A percentile compares a stretch with the other conserved stretches of the same genome.
Evolutionary conservation across 2,329 filamentous ascomycete genomes (phyloP).

Genomic region (Passalora sequoiae): DNA sequence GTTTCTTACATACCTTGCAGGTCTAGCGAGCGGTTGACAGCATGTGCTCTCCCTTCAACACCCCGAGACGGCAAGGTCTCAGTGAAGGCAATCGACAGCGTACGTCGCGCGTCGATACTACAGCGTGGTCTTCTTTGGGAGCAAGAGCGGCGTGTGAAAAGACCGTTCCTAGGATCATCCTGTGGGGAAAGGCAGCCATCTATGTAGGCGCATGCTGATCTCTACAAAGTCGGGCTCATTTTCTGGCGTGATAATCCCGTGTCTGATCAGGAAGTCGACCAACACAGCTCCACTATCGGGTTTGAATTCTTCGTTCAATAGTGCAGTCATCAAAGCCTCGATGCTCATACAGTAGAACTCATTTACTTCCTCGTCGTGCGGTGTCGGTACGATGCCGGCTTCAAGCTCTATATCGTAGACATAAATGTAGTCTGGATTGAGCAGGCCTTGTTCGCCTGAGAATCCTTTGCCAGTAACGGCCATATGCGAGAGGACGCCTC

Average conservation of each 20-base stretch:
- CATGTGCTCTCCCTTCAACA: too few relatives aligned
- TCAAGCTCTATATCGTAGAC: slow-evolving; percentile 80
- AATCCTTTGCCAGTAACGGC: slow-evolving; percentile 68
- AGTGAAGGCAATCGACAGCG: too few relatives aligned
- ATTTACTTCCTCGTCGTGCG: slow-evolving; percentile 83
- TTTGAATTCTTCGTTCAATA: slow-evolving; percentile 74
- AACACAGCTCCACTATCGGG: slow-evolving; percentile 83
- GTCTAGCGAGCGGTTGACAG: too few relatives aligned
- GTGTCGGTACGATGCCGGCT: slow-evolving; percentile 60
- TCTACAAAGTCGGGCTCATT: slow-evolving; percentile 74
- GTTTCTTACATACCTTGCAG: too few relatives aligned
- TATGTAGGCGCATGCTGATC: slow-evolving; percentile 68
- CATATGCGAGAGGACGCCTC: slow-evolving; percentile 74
- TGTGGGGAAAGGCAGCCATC: slow-evolving; percentile 67
- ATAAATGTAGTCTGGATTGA: slow-evolving; percentile 87
- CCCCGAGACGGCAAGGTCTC: too few relatives aligned
- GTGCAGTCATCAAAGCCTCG: slow-evolving; percentile 62
- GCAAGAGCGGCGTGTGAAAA: too few relatives aligned
- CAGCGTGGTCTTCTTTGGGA: too few relatives aligned
- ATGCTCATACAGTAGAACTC: slow-evolving; percentile 72
- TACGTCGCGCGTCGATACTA: too few relatives aligned
- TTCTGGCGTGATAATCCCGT: slow-evolving; percentile 69
- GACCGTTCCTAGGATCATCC: slow-evolving; percentile 14
- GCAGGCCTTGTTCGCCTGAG: slow-evolving; percentile 71
- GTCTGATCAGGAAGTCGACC: slow-evolving; percentile 82